Percentiles rank a stretch among this genome's conserved stretches.
These are phyloP conservation scores for Polygonum aviculare DNA, from an alignment of 148 eudicot species.

Conservation along the genomic window DNA sequence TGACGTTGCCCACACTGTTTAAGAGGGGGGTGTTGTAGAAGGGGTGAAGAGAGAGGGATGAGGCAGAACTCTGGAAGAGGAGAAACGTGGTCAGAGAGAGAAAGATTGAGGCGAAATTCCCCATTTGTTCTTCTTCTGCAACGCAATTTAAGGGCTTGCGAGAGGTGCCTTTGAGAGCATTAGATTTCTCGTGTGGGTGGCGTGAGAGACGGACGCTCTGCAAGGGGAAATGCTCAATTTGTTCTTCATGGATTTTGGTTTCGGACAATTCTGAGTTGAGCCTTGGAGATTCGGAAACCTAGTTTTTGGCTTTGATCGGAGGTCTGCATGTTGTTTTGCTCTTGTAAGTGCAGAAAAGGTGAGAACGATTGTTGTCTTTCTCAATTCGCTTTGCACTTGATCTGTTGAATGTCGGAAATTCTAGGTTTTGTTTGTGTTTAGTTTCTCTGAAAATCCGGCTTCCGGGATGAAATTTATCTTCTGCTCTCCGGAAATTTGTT, in stretches of 20 bases:
- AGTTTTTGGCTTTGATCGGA: not conserved
- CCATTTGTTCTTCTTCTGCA: not conserved
- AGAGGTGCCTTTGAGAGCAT: not conserved
- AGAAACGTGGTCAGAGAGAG: constrained; percentile 5
- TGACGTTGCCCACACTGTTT: constrained; percentile 7
- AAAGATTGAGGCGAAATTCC: not conserved
- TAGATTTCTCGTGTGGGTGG: not conserved
- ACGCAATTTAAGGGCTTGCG: not conserved
- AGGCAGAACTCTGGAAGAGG: not conserved
- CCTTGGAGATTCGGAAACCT: not conserved
- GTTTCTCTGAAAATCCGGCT: not conserved
- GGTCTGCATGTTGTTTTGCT: not conserved
- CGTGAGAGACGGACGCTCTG: not conserved
- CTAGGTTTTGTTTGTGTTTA: not conserved
- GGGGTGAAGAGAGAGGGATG: constrained; percentile 6
- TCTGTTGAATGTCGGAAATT: not conserved
- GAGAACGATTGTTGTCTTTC: not conserved
- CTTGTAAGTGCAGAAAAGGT: not conserved
- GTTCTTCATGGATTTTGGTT: not conserved
- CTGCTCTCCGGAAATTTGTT: not conserved
- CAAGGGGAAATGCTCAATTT: constrained; percentile 2
- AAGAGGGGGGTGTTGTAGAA: constrained; percentile 1
- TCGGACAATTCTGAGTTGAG: constrained; percentile 6
- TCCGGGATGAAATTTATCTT: not conserved
- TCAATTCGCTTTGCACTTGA: not conserved